A percentile compares a stretch with the other conserved stretches of the same genome.
Conservation (phyloP, 768 basidiomycete species). For the Amanita jacksonii region DNA sequence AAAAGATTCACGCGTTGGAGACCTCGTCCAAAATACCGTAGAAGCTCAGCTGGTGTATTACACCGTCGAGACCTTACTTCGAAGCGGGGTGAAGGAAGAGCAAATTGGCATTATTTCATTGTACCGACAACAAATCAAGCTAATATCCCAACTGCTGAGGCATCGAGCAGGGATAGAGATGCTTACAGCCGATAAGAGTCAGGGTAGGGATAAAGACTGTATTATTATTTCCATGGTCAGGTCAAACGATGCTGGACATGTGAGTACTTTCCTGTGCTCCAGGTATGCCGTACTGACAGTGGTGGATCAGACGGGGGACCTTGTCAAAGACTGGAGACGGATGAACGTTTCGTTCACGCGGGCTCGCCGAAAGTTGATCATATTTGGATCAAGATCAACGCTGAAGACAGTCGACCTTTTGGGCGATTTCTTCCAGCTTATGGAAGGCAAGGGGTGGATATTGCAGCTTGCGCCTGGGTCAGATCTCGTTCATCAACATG, state of each 20-base stretch:
- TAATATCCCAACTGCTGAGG: constrained; percentile 58
- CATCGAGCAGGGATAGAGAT: constrained; percentile 60
- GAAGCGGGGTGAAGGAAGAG: constrained; percentile 51
- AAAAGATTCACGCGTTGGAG: constrained; percentile 71
- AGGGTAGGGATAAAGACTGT: constrained; percentile 93
- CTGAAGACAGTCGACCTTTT: constrained; percentile 54
- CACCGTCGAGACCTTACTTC: constrained; percentile 54
- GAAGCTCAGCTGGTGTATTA: constrained; percentile 69
- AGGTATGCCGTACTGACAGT: background rate
- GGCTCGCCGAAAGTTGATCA: constrained; percentile 81
- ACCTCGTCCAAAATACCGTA: constrained; percentile 80
- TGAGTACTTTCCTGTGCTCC: constrained; percentile 26
- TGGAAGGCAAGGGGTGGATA: constrained; percentile 47
- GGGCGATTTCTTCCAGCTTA: constrained; percentile 38
- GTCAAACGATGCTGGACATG: constrained; percentile 70
- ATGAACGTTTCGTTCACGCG: constrained; percentile 97
- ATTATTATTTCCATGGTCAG: constrained; percentile 89
- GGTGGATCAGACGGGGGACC: constrained; percentile 68
- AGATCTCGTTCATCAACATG: constrained; percentile 36
- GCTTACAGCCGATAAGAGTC: constrained; percentile 87
- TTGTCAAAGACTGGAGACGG: constrained; percentile 91
- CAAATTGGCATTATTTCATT: constrained; percentile 86
- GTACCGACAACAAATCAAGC: constrained; percentile 94
- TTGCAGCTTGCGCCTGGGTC: constrained; percentile 46
- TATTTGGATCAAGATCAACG: constrained; percentile 82